These are phyloP conservation scores for Pezicula carpinea DNA, from an alignment of 2,329 filamentous ascomycete genomes.

Conservation along the genomic window DNA sequence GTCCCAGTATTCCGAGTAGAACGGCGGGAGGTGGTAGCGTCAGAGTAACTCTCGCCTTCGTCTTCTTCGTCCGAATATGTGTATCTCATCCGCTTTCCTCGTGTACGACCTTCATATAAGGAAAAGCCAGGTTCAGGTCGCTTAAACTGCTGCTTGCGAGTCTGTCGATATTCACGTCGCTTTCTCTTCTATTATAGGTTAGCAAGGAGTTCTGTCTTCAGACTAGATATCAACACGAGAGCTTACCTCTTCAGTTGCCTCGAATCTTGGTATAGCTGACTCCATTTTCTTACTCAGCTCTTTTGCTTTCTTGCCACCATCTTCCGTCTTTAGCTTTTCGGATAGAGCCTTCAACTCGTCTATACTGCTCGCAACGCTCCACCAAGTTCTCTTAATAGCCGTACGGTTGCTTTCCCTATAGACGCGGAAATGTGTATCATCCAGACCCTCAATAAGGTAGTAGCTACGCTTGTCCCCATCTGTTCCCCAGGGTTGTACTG, in stretches of 20 bases:
- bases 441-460: conserved; percentile 87
- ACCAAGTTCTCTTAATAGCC: conserved; percentile 75
- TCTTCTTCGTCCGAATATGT: conserved; percentile 88
- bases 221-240: background rate
- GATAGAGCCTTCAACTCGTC: conserved; percentile 75
- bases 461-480: conserved; percentile 91
- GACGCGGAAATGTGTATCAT: conserved; percentile 89
- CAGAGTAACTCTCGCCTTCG: conserved; percentile 58
- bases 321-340: conserved; percentile 69
- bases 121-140: conserved; percentile 87
- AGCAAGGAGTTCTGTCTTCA: conserved; percentile 13
- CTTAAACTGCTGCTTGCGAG: conserved; percentile 70
- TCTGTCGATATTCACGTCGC: conserved; percentile 84
- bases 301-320: conserved; percentile 77
- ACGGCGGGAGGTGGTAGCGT: conserved; percentile 56
- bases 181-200: conserved; percentile 70
- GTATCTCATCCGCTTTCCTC: conserved; percentile 94
- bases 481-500: conserved; percentile 84
- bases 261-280: conserved; percentile 80
- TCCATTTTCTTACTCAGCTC: conserved; percentile 73
- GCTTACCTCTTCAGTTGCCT: conserved; percentile 82
- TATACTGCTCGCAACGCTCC: conserved; percentile 86
- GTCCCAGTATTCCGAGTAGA: conserved; percentile 71
- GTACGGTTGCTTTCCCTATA: conserved; percentile 90
- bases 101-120: conserved; percentile 90